These are phyloP conservation scores for Teunomyces tritomae DNA, from an alignment of 805 yeast species.

Conservation along the genomic window DNA sequence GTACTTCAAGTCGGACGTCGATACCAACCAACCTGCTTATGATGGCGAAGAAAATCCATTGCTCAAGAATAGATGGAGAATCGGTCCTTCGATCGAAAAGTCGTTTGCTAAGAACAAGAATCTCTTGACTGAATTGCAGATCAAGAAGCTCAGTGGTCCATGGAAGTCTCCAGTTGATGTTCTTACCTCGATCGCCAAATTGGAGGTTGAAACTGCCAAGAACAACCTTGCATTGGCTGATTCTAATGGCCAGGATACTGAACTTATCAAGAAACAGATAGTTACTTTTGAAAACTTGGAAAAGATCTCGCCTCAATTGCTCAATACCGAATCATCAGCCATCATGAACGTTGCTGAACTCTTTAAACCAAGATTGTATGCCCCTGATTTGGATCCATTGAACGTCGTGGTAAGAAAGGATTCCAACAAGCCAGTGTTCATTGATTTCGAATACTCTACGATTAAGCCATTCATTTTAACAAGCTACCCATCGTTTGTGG, in stretches of 20 bases:
- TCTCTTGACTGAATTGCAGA: constrained; percentile 47
- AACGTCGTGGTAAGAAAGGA: constrained; percentile 56
- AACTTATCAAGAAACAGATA: constrained; percentile 47
- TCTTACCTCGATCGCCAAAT: constrained; percentile 58
- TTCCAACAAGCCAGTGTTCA: constrained; percentile 44
- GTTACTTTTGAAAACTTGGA: constrained; percentile 61
- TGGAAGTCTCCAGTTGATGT: constrained; percentile 68
- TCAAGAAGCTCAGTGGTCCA: constrained; percentile 67
- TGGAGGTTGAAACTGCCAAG: constrained; percentile 63
- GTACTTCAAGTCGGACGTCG: constrained; percentile 72
- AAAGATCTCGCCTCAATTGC: constrained; percentile 54
- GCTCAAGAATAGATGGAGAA: constrained; percentile 71
- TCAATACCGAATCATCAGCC: constrained; percentile 50
- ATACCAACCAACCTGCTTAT: constrained; percentile 47
- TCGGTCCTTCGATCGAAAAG: constrained; percentile 87
- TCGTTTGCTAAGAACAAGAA: constrained; percentile 69
- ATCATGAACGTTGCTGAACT: constrained; percentile 64
- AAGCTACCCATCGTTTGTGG: constrained; percentile 77
- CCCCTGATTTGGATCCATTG: constrained; percentile 90
- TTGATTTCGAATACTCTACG: constrained; percentile 81
- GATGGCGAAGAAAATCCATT: constrained; percentile 58
- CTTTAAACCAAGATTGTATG: constrained; percentile 67
- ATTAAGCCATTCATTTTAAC: constrained; percentile 81
- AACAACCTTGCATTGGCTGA: constrained; percentile 52
- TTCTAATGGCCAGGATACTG: constrained; percentile 41